Evolutionary conservation across 495 filamentous ascomycete species (phyloP).

Genomic region (Pyrenopolyporus hunteri): DNA sequence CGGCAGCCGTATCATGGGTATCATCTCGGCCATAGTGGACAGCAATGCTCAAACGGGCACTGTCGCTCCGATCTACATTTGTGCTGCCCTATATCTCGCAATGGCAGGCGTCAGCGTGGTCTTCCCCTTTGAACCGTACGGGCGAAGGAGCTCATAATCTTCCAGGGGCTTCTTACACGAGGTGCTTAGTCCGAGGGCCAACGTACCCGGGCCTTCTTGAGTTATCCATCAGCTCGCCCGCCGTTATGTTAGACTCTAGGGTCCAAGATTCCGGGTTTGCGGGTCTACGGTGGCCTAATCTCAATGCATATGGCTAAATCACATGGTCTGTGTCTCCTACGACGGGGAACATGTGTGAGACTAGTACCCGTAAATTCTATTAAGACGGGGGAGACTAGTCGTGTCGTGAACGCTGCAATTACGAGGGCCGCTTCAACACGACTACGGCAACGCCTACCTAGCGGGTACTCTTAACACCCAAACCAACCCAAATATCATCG

Average conservation of each 20-base stretch:
- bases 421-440: too few relatives aligned
- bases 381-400: too few relatives aligned
- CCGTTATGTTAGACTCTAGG: neutral
- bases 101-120: slow-evolving; percentile 64
- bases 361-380: neutral
- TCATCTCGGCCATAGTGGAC: slow-evolving; percentile 69
- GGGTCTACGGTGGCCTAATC: neutral
- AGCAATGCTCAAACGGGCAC: slow-evolving; percentile 64
- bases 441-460: too few relatives aligned
- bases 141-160: slow-evolving; percentile 65
- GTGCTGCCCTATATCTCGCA: slow-evolving; percentile 67
- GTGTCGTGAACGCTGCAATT: too few relatives aligned
- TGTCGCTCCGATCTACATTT: slow-evolving; percentile 70
- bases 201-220: neutral
- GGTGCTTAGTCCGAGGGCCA: neutral
- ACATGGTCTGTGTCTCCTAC: neutral
- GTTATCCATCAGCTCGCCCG: neutral
- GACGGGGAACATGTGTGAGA: neutral
- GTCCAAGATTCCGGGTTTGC: neutral
- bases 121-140: slow-evolving; percentile 78
- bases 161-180: neutral
- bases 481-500: too few relatives aligned
- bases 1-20: slow-evolving; percentile 74
- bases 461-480: too few relatives aligned
- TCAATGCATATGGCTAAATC: neutral